phyloP scores from a whole-genome alignment of 495 filamentous ascomycete species.

The Trichoderma asperelloides region DNA sequence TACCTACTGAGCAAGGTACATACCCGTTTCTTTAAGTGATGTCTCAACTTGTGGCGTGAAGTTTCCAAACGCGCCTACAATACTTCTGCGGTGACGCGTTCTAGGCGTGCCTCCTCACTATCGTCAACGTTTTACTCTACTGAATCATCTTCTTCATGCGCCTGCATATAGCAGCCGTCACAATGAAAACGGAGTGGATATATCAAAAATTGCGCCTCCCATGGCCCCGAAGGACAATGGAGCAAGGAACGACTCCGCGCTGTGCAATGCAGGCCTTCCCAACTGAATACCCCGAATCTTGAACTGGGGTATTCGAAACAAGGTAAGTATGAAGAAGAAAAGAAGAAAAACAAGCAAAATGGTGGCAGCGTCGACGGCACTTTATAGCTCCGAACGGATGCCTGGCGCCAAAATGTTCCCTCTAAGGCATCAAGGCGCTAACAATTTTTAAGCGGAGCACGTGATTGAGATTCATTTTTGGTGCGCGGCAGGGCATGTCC shows the following conservation, averaged over 20 bases:
- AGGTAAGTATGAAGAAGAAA: constrained; percentile 12
- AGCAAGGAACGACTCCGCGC: constrained; percentile 44
- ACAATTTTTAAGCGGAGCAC: not conserved
- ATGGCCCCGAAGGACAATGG: constrained; percentile 12
- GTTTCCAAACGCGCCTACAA: too few relatives aligned
- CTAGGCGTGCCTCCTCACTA: too few relatives aligned
- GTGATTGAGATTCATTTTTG: not conserved
- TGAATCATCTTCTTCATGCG: constrained; percentile 9
- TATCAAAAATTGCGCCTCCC: constrained; percentile 11
- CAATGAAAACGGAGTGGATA: constrained; percentile 9
- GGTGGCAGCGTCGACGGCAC: not conserved
- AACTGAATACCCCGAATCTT: constrained; percentile 8
- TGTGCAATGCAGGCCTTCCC: constrained; percentile 58
- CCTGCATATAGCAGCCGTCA: constrained; percentile 9
- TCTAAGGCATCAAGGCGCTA: not conserved
- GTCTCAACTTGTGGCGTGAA: too few relatives aligned
- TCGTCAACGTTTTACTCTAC: not conserved
- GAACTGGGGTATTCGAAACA: constrained; percentile 9
- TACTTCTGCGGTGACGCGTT: too few relatives aligned
- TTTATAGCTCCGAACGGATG: constrained; percentile 8
- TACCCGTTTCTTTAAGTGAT: too few relatives aligned
- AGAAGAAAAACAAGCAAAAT: constrained; percentile 8
- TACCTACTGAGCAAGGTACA: too few relatives aligned
- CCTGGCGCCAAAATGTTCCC: not conserved
- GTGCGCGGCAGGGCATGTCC: constrained; percentile 7